Conservation (phyloP, 2,329 filamentous ascomycete genomes). For the Pseudocercospora cruenta region DNA sequence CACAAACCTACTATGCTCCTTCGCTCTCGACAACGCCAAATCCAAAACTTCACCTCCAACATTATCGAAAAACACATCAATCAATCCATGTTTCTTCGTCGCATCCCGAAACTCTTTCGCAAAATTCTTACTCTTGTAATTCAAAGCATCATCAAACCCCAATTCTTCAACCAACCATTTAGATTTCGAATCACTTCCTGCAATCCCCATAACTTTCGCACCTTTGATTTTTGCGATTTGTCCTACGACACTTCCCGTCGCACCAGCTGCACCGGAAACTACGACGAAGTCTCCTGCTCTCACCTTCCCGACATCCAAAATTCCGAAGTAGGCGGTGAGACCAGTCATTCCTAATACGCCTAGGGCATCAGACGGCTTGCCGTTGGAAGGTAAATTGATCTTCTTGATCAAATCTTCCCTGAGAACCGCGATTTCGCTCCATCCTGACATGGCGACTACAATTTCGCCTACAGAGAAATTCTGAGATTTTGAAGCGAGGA, state of each 20-base stretch:
- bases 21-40: slow-evolving; percentile 64
- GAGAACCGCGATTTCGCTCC: slow-evolving; percentile 49
- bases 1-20: slow-evolving; percentile 65
- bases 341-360: slow-evolving; percentile 63
- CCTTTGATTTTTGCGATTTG: slow-evolving; percentile 78
- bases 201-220: slow-evolving; percentile 65
- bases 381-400: slow-evolving; percentile 30
- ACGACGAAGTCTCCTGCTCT: slow-evolving; percentile 74
- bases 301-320: slow-evolving; percentile 68
- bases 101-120: slow-evolving; percentile 62
- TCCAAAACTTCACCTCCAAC: slow-evolving; percentile 72
- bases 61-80: slow-evolving; percentile 74
- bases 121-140: slow-evolving; percentile 70
- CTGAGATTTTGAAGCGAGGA: slow-evolving; percentile 42
- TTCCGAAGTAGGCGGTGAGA: slow-evolving; percentile 76
- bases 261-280: slow-evolving; percentile 76
- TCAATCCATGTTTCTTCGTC: slow-evolving; percentile 49
- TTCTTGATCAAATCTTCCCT: slow-evolving; percentile 28
- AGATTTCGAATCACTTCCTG: slow-evolving; percentile 69
- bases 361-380: slow-evolving; percentile 33
- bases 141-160: slow-evolving; percentile 68
- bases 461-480: slow-evolving; percentile 41
- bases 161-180: slow-evolving; percentile 66
- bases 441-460: slow-evolving; percentile 41
- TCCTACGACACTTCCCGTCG: slow-evolving; percentile 74